phyloP scores from a whole-genome alignment of 208 protist species.

The Acanthamoeba castellanii region DNA sequence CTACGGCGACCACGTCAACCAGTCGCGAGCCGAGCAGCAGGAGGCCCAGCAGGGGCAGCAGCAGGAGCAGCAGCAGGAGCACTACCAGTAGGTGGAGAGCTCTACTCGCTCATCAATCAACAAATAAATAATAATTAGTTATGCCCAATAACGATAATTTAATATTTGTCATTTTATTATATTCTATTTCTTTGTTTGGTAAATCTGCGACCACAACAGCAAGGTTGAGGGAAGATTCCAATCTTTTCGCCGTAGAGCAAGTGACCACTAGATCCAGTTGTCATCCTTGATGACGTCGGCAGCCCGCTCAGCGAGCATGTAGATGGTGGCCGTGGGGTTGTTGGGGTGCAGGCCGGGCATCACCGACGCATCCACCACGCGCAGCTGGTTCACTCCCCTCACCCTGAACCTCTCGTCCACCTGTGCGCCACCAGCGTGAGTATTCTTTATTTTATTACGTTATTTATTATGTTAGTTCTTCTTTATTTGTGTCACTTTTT shows the following conservation, averaged over 20 bases:
- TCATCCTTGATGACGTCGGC: constrained; percentile 50
- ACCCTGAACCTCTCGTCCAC: constrained; percentile 74
- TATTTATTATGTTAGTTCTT: no score
- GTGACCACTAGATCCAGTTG: no score
- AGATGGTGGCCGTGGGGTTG: constrained; percentile 83
- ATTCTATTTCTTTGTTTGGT: no score
- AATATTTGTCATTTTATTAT: no score
- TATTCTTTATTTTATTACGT: no score
- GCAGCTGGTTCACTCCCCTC: constrained; percentile 71
- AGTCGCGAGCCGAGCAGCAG: not conserved
- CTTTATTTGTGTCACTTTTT: no score
- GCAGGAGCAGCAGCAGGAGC: not conserved
- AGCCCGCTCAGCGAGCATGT: constrained; percentile 81
- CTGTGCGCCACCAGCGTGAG: not conserved
- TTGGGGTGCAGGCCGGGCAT: constrained; percentile 77
- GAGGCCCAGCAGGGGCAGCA: not conserved
- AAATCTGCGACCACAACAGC: no score
- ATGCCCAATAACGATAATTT: no score
- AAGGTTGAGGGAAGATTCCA: no score
- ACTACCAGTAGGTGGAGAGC: not conserved
- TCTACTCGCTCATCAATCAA: no score
- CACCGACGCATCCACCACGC: constrained; percentile 85
- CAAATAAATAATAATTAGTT: no score
- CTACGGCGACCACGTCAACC: constrained; percentile 5
- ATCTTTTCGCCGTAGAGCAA: no score